phyloP scores from a whole-genome alignment of 306 rosid species.

The Chamaecrista fasciculata region DNA sequence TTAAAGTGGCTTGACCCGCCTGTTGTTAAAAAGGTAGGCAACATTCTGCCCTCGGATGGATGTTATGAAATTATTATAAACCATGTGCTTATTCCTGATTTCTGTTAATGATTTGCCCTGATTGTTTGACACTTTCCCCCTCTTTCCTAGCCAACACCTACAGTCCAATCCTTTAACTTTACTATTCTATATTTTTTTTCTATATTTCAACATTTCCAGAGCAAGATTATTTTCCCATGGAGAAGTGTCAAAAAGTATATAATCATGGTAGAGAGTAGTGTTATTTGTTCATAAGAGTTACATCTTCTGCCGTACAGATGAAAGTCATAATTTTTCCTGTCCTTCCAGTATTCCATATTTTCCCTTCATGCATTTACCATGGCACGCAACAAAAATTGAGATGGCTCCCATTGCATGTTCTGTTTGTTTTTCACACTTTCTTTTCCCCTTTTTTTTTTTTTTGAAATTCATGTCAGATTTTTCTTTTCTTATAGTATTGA shows the following conservation, averaged over 20 bases:
- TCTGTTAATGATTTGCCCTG: slow-evolving; percentile 7
- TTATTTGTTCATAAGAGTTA: slow-evolving; percentile 7
- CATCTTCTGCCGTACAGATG: not conserved
- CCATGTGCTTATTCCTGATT: not conserved
- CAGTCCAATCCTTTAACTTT: not conserved
- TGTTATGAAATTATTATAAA: not conserved
- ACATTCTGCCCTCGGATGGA: not conserved
- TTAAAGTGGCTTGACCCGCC: slow-evolving; percentile 60
- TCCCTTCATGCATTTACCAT: not conserved
- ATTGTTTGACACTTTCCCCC: not conserved
- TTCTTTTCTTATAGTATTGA: not conserved
- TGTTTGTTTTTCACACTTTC: slow-evolving; percentile 2
- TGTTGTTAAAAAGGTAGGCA: slow-evolving; percentile 58
- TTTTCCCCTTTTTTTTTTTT: too few species aligned
- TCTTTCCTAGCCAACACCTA: not conserved
- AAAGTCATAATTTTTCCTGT: not conserved
- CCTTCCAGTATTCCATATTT: not conserved
- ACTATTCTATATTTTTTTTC: too few species aligned
- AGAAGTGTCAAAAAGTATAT: not conserved
- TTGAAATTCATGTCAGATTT: not conserved
- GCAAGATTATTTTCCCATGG: slow-evolving; percentile 2
- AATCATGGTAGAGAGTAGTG: not conserved
- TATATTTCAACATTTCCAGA: not conserved
- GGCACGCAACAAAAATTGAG: not conserved
- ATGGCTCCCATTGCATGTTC: not conserved